phyloP scores from a whole-genome alignment of 1,139 yeast genomes.

The Protomyces inouyei region DNA sequence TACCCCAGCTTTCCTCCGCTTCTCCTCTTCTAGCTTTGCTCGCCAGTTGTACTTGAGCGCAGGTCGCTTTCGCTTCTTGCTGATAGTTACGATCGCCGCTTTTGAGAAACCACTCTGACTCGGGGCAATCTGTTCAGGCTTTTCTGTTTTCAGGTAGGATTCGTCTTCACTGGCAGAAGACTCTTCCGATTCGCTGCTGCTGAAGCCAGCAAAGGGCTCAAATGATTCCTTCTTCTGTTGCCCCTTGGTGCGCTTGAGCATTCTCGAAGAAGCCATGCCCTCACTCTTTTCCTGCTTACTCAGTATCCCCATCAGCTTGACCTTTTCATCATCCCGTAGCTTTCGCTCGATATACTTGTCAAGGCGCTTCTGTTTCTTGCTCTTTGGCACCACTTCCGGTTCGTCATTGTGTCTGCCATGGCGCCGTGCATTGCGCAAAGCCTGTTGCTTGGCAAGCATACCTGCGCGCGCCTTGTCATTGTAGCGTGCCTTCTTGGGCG shows the following conservation, averaged over 20 bases:
- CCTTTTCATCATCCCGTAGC: slow-evolving; percentile 82
- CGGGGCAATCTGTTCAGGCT: neutral
- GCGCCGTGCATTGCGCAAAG: slow-evolving; percentile 62
- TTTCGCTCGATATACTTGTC: slow-evolving; percentile 67
- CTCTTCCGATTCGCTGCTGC: slow-evolving; percentile 41
- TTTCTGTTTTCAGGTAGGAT: neutral
- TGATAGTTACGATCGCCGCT: neutral
- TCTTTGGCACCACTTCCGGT: slow-evolving; percentile 41
- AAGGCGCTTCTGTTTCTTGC: slow-evolving; percentile 60
- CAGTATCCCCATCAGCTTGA: slow-evolving; percentile 66
- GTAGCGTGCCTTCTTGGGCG: slow-evolving; percentile 44
- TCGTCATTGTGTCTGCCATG: slow-evolving; percentile 55
- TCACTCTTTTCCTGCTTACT: slow-evolving; percentile 68
- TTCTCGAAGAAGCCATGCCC: slow-evolving; percentile 69
- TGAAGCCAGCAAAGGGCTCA: slow-evolving; percentile 47
- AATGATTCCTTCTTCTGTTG: slow-evolving; percentile 34
- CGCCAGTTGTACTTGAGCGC: slow-evolving; percentile 25
- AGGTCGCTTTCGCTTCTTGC: slow-evolving; percentile 6
- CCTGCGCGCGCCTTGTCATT: slow-evolving; percentile 85
- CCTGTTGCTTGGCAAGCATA: slow-evolving; percentile 73
- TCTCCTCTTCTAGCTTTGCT: slow-evolving; percentile 20
- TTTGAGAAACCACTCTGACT: neutral
- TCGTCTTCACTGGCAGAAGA: slow-evolving; percentile 34
- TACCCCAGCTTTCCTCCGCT: slow-evolving; percentile 5
- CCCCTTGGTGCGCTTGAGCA: slow-evolving; percentile 71